phyloP scores from a whole-genome alignment of 23 red algal genomes.

The Chondrus crispus region DNA sequence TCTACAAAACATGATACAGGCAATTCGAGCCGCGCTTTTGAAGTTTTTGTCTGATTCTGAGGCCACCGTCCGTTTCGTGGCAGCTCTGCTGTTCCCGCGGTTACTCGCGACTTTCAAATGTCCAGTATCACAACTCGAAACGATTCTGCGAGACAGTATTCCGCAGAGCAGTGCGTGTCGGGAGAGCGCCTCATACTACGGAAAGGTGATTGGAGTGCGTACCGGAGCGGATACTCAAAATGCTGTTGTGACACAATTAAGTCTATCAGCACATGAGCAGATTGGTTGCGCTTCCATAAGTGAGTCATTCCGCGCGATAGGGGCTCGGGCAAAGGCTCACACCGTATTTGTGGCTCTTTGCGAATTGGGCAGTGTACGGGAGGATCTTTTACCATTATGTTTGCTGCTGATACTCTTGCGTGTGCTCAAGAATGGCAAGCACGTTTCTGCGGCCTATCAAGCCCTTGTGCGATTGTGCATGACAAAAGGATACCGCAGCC shows the following conservation, averaged over 20 bases:
- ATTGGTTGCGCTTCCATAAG: neutral
- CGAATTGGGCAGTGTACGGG: neutral
- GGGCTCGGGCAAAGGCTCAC: slow-evolving; percentile 22
- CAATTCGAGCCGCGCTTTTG: slow-evolving; percentile 5
- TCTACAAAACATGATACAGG: neutral
- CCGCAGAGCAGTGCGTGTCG: neutral
- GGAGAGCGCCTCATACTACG: neutral
- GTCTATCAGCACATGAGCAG: neutral
- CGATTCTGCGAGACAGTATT: neutral
- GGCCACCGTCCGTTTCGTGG: slow-evolving; percentile 22
- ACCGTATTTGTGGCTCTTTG: neutral
- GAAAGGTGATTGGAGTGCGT: neutral
- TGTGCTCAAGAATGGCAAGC: neutral
- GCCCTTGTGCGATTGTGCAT: slow-evolving; percentile 14
- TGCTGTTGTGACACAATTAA: neutral
- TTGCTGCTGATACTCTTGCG: slow-evolving; percentile 14
- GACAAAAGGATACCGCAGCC: slow-evolving; percentile 2
- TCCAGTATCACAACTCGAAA: neutral
- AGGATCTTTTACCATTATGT: slow-evolving; percentile 20
- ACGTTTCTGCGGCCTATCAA: neutral
- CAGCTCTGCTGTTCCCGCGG: neutral
- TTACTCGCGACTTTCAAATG: neutral
- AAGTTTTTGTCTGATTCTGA: slow-evolving; percentile 51
- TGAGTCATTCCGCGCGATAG: slow-evolving; percentile 8
- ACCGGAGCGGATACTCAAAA: neutral